phyloP scores from a whole-genome alignment of 2,329 filamentous ascomycete species.

The Aspergillus fijiensis region DNA sequence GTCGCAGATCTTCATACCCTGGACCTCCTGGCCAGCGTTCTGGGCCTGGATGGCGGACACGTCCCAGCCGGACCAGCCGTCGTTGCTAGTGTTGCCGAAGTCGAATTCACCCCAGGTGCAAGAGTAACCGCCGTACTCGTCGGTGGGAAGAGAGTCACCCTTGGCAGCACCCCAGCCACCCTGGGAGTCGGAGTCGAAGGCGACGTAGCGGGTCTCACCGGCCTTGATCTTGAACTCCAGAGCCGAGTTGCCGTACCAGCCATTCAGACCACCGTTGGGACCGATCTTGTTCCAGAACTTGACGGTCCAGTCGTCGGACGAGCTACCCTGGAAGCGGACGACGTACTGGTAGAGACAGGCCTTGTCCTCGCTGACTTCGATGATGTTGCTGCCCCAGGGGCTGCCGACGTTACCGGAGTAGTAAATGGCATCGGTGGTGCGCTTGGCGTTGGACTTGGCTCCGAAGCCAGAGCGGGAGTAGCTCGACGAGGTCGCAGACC shows the following conservation, averaged over 20 bases:
- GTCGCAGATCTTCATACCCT: conserved; percentile 41
- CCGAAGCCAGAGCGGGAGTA: conserved; percentile 36
- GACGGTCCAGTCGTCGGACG: conserved; percentile 35
- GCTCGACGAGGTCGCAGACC: conserved; percentile 23
- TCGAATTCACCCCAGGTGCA: conserved; percentile 45
- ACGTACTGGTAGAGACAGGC: conserved; percentile 40
- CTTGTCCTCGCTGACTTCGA: conserved; percentile 33
- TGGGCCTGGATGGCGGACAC: conserved; percentile 42
- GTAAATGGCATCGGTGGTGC: conserved; percentile 19
- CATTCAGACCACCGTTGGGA: conserved; percentile 31
- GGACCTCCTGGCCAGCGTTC: conserved; percentile 25
- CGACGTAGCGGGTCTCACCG: conserved; percentile 37
- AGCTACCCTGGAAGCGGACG: conserved; percentile 31
- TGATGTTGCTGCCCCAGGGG: conserved; percentile 45
- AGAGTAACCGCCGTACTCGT: conserved; percentile 32
- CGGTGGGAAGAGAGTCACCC: conserved; percentile 28
- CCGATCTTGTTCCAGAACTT: conserved; percentile 45
- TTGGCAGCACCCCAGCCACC: conserved; percentile 38
- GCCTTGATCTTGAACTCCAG: conserved; percentile 33
- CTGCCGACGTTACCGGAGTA: conserved; percentile 39
- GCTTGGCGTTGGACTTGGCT: conserved; percentile 18
- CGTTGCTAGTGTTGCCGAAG: conserved; percentile 35
- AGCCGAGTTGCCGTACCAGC: conserved; percentile 37
- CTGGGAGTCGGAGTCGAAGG: conserved; percentile 38
- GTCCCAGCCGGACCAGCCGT: conserved; percentile 39